Evolutionary conservation across 2,329 filamentous ascomycete genomes (phyloP), one percentile per base, ranked within the genome.

Genomic region (Teratosphaeria gauchensis): DNA sequence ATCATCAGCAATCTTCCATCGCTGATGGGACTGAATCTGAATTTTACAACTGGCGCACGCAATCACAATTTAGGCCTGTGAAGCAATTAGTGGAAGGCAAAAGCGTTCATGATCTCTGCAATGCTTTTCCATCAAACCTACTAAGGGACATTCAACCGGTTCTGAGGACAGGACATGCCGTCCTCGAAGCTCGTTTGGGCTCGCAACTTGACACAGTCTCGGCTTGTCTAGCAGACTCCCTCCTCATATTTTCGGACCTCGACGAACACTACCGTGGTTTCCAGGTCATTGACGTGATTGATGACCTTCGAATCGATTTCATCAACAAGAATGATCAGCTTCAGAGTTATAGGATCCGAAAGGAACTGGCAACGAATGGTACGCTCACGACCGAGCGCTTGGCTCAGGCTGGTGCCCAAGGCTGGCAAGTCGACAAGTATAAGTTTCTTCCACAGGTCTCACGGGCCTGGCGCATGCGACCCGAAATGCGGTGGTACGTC

Each of bases 361-460:
- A 64, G 32, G 61, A 58, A 30, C 38, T 62, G 5, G 61, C 62
- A 2, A 51, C 38, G 8, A 64, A 64, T 35, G 63, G 62, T 24
- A 62, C 61, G 1, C 59, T 67, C 7, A 42, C 54, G 7, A 24
- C 55, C 5, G 51, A 52, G 6, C 46, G 53, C 16, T 42, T 52
- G 12, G 52, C 53, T 2, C 54, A 38, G 4, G 31, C 61, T 11
- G 59, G 72, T 70, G 79, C 77, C 2, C 81, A 79, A 72, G 33
- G 33, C 33, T 35, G 33, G 33, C 33, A 14, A 35, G 8, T 80
- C 21, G 80, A 82, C 71, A 78, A 78, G 63, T 81, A 76, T 72
- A 82, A 82, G 63, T 82, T 82, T 61, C 64, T 82, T 35, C 76
- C 79, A 24, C 77, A 78, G 70, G 71, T 82, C 8, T 77, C 80